Evolutionary conservation across 768 basidiomycete species (phyloP).

Genomic region (Collybia nuda): DNA sequence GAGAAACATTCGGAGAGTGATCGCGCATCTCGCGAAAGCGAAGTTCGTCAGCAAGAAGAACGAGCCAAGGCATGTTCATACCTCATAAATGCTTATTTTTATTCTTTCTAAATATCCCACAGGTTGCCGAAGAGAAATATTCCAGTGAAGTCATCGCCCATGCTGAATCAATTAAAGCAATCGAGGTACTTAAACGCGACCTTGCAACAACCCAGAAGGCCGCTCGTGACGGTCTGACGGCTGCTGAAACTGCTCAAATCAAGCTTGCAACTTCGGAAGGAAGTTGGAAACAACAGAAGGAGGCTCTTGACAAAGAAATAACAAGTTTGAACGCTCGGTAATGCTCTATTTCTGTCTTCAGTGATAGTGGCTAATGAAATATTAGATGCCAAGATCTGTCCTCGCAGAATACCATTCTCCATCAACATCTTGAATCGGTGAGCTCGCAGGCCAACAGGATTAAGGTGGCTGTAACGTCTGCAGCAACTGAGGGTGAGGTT

Average conservation of each 20-base stretch:
- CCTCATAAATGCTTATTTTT: neutral
- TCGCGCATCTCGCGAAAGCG: slow-evolving; percentile 60
- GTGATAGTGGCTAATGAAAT: neutral
- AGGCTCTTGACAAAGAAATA: slow-evolving; percentile 76
- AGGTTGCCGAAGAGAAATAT: slow-evolving; percentile 82
- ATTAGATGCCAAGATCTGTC: slow-evolving; percentile 70
- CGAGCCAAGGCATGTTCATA: slow-evolving; percentile 56
- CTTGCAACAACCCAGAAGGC: slow-evolving; percentile 49
- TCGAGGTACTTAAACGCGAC: slow-evolving; percentile 65
- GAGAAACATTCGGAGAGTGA: slow-evolving; percentile 68
- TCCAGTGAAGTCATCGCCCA: slow-evolving; percentile 81
- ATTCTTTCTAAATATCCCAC: neutral
- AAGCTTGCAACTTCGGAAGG: slow-evolving; percentile 70
- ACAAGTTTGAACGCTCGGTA: slow-evolving; percentile 71
- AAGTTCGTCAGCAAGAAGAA: slow-evolving; percentile 66
- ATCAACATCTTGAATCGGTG: slow-evolving; percentile 83
- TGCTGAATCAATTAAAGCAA: slow-evolving; percentile 78
- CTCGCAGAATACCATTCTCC: slow-evolving; percentile 74
- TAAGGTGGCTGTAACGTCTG: slow-evolving; percentile 59
- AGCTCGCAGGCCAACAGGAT: slow-evolving; percentile 84
- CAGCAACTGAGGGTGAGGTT: slow-evolving; percentile 37
- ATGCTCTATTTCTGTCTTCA: slow-evolving; percentile 11
- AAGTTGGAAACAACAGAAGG: slow-evolving; percentile 82
- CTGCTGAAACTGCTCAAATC: slow-evolving; percentile 72
- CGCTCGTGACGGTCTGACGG: slow-evolving; percentile 57